phyloP scores from a whole-genome alignment of 2,329 filamentous ascomycete species.

The Trichoderma koningii region DNA sequence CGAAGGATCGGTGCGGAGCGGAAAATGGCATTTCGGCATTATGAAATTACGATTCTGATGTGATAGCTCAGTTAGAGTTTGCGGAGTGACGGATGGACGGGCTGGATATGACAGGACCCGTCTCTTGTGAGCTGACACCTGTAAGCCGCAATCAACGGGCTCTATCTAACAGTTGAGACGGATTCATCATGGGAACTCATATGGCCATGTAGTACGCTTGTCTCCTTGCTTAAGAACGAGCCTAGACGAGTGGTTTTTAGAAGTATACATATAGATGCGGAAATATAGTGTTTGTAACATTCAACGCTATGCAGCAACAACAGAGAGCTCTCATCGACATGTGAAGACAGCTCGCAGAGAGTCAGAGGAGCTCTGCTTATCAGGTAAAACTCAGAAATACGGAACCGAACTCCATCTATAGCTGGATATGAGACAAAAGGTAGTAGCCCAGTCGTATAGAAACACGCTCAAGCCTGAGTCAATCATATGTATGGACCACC shows the following conservation, averaged over 20 bases:
- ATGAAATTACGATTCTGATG: neutral
- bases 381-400: neutral
- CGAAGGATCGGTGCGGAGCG: neutral
- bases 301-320: neutral
- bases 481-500: slow-evolving; percentile 44
- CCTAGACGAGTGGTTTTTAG: neutral
- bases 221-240: neutral
- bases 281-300: neutral
- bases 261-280: neutral
- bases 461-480: neutral
- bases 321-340: neutral
- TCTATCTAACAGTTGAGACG: neutral
- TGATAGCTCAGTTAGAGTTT: slow-evolving; percentile 5
- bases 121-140: neutral
- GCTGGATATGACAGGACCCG: neutral
- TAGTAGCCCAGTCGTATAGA: neutral
- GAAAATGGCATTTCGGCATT: neutral
- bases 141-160: neutral
- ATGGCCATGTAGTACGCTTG: neutral
- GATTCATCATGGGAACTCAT: neutral
- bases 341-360: neutral
- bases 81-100: neutral
- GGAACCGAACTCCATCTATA: neutral
- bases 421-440: neutral
- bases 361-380: neutral